Evolutionary conservation across 371 early-diverging fungal species (phyloP), one percentile per base, ranked within the genome.

Genomic region (Lichtheimia ramosa): DNA sequence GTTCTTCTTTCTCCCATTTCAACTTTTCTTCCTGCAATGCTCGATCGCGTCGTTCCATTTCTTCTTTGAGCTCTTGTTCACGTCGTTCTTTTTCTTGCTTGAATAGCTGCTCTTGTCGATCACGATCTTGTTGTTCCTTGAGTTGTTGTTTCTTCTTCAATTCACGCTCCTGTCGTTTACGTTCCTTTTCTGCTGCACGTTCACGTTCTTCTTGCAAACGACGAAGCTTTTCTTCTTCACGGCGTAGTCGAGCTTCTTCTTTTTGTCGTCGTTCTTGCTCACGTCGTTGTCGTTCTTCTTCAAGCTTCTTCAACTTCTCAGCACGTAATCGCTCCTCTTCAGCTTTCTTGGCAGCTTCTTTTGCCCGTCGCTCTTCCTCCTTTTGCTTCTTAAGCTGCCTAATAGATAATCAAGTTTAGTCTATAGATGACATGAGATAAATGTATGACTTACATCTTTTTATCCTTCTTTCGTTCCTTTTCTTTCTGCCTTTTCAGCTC

Each of bases 391-490:
- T 67, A 48, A 71, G 39, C 54, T 62, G 65, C 3, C 68, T 71
- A 20, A 40, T 8, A 24, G 6, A 18, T 14, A 14, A 0, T 42
- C 27, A 27, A 46, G 40, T 25, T 18, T 28, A 52, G 23, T 14
- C 14, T n/a, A 14, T 12, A 18, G 16, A 58, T 34, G 12, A 7
- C 20, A 20, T 25, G 23, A 50, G 10, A 41, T 8, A 42, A 20
- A 42, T 7, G 16, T n/a, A 6, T n/a, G 21, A 10, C 20, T 21
- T 74, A 79, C 77, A 78, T 64, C 61, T 83, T 83, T 51, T 81
- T 78, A 43, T 77, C 76, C n/a, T 71, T 76, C 64, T 82, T 85
- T 74, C 77, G 79, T 62, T 87, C 90, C 76, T 86, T 85, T 57
- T 81, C 79, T 56, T 73, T 73, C 61, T 83, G 82, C 73, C 84